Conservation (phyloP, 257 asterid genomes). For the Lithospermum erythrorhizon region DNA sequence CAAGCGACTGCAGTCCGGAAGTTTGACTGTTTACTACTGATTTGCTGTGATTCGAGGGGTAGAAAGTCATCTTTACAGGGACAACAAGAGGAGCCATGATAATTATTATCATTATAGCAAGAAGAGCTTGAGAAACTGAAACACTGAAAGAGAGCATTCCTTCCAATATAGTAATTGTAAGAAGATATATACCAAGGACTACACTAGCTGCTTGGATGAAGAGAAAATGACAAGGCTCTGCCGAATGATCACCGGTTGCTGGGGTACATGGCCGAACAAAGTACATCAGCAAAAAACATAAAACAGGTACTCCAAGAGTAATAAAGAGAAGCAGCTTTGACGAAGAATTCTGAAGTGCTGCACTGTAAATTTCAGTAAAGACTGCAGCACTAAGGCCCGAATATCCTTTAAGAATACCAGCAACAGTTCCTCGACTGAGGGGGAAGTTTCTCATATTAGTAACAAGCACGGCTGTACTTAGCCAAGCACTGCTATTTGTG, state of each 20-base stretch:
- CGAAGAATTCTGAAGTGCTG: constrained; percentile 39
- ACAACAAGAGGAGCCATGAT: constrained; percentile 62
- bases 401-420: constrained; percentile 70
- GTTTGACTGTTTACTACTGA: constrained; percentile 3
- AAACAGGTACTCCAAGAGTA: constrained; percentile 39
- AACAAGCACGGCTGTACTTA: constrained; percentile 58
- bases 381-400: constrained; percentile 66
- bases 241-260: constrained; percentile 43
- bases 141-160: constrained; percentile 22
- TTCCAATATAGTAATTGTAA: constrained; percentile 37
- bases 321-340: constrained; percentile 45
- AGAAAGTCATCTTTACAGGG: constrained; percentile 60
- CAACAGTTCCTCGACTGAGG: constrained; percentile 52
- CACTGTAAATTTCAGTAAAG: constrained; percentile 46
- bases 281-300: constrained; percentile 45
- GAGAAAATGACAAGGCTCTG: constrained; percentile 43
- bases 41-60: constrained; percentile 28
- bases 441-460: constrained; percentile 79
- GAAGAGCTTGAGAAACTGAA: constrained; percentile 25
- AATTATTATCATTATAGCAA: constrained; percentile 39
- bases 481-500: constrained; percentile 62
- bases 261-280: constrained; percentile 58
- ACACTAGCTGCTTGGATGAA: constrained; percentile 53
- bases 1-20: neutral
- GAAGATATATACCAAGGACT: constrained; percentile 48